Evolutionary conservation across 805 yeast species (phyloP), one percentile per base, ranked within the genome.

Genomic region (Lachancea lanzarotensis): DNA sequence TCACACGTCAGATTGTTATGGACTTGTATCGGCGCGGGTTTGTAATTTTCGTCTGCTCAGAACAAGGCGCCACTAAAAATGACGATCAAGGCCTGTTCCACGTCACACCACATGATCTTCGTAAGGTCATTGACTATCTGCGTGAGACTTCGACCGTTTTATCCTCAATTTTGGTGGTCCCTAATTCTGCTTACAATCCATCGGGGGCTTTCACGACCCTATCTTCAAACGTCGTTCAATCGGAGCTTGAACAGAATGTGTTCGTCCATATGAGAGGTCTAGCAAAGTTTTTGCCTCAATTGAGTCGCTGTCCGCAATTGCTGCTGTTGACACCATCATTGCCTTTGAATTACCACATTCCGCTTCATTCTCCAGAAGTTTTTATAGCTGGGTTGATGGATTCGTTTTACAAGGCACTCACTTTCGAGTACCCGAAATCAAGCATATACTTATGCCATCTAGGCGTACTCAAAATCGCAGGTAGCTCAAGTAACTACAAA

Each of bases 11-110:
- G 12, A 65, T 63, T 45, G 67, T 63, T 2, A 56, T 60, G 55
- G 69, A 65, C 46, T 50, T 65, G 16, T 60, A 62, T 45, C 54
- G 62, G 40, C 61, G 67, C 45, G 53, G 63, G 18, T 65, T 55
- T 36, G 55, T 55, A 6, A 57, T 65, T 3, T 62, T 60, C 38
- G 55, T 65, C 12, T 62, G 67, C 41, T 57, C 67, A 17, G 56
- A 57, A 8, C 45, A 46, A 12, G 47, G 41, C 8, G 51, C 49
- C 32, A 52, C 53, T 19, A 48, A 53, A 20, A 51, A 51, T 25
- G 60, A 59, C 29, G 60, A 60, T 34, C 66, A 60, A 10, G 59
- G 67, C 51, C 34, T 61, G 46, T 38, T 45, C 32, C 56, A 52
- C 37, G 52, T 62, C 16, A 53, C 55, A 29, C 54, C 56, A 3